These are phyloP conservation scores for Mycena indigotica DNA, from an alignment of 768 basidiomycete genomes.

Conservation along the genomic window DNA sequence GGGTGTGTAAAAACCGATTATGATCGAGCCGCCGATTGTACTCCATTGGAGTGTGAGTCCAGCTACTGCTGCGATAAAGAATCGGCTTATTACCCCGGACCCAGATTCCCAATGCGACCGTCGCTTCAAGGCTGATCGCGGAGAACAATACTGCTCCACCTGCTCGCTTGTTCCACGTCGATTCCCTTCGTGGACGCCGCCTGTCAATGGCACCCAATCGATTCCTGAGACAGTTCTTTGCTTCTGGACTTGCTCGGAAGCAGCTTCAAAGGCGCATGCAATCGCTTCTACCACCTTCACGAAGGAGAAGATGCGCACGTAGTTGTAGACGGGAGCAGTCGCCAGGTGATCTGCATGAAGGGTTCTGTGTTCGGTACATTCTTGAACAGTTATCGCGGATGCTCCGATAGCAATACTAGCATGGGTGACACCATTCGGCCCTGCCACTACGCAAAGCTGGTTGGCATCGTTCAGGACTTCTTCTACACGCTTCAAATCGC, in stretches of 20 bases:
- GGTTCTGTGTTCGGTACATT: slow-evolving; percentile 1
- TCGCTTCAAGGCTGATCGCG: slow-evolving; percentile 5
- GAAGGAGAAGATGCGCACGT: slow-evolving; percentile 24
- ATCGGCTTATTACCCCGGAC: slow-evolving; percentile 26
- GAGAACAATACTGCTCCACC: slow-evolving; percentile 25
- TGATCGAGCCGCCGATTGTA: slow-evolving; percentile 30
- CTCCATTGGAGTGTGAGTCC: slow-evolving; percentile 37
- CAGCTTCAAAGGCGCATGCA: slow-evolving; percentile 8
- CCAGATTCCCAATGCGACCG: slow-evolving; percentile 26
- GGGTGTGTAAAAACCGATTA: slow-evolving; percentile 32
- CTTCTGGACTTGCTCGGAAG: slow-evolving; percentile 9
- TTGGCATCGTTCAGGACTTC: slow-evolving; percentile 35
- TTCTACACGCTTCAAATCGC: slow-evolving; percentile 34
- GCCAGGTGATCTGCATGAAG: slow-evolving; percentile 20
- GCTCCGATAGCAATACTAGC: neutral
- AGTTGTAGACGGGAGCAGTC: slow-evolving; percentile 27
- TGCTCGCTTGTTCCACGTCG: slow-evolving; percentile 25
- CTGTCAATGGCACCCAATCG: slow-evolving; percentile 8
- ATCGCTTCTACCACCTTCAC: slow-evolving; percentile 21
- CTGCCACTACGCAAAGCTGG: slow-evolving; percentile 26
- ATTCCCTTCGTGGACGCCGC: slow-evolving; percentile 11
- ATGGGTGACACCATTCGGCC: slow-evolving; percentile 2
- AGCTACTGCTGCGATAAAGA: slow-evolving; percentile 32
- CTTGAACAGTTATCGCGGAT: slow-evolving; percentile 4
- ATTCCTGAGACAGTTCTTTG: slow-evolving; percentile 14